Evolutionary conservation across 352 stramenopile genomes (phyloP).

Genomic region (Discostella stelligera): DNA sequence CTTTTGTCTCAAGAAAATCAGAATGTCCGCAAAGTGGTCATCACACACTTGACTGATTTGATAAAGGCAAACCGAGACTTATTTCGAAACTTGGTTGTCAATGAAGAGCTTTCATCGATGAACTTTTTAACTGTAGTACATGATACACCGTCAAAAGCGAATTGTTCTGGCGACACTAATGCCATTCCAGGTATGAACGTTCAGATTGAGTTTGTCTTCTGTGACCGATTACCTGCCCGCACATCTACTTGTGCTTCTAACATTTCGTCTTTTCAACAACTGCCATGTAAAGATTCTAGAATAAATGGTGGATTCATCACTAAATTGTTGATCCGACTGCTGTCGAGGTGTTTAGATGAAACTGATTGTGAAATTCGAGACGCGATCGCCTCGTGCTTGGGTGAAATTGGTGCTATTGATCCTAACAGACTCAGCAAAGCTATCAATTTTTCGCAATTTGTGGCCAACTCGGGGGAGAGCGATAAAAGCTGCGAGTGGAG

Average conservation of each 20-base stretch:
- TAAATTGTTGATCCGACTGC: constrained; percentile 57
- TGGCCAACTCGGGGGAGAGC: constrained; percentile 30
- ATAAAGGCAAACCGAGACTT: constrained; percentile 72
- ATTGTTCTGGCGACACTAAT: constrained; percentile 7
- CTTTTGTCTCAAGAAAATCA: constrained; percentile 72
- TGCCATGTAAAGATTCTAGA: constrained; percentile 21
- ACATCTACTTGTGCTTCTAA: background rate
- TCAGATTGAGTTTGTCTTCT: constrained; percentile 9
- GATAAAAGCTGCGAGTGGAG: constrained; percentile 60
- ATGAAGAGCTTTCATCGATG: constrained; percentile 67
- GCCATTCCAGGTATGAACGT: constrained; percentile 23
- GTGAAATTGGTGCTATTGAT: constrained; percentile 82
- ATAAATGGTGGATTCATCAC: constrained; percentile 50
- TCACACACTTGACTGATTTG: constrained; percentile 70
- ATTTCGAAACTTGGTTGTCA: constrained; percentile 72
- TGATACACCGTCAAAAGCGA: constrained; percentile 26
- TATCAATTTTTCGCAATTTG: constrained; percentile 54
- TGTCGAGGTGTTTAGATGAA: constrained; percentile 72
- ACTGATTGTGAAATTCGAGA: constrained; percentile 63
- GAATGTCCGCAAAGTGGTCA: constrained; percentile 65
- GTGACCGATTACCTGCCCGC: background rate
- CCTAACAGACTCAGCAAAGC: constrained; percentile 65
- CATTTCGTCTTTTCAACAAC: constrained; percentile 4
- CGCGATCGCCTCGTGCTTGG: constrained; percentile 71
- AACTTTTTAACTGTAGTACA: constrained; percentile 77